Conservation (phyloP, 2,329 filamentous ascomycete species). For the Phialemoniopsis sp. region DNA sequence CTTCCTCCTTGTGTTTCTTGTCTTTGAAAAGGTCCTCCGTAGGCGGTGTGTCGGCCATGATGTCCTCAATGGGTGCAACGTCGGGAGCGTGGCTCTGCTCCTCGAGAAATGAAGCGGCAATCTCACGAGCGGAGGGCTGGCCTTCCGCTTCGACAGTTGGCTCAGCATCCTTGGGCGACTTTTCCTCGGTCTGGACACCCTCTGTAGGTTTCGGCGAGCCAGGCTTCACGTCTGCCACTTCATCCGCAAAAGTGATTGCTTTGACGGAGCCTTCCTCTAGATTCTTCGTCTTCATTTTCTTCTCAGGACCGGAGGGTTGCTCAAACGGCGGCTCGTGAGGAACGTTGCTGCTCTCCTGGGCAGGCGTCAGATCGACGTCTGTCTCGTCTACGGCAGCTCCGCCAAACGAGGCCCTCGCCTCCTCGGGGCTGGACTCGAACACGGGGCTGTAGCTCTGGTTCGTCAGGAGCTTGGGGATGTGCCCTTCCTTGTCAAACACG, state of each 20-base stretch:
- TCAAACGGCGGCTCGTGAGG: constrained; percentile 31
- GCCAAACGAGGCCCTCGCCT: not conserved
- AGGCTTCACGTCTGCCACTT: too few relatives aligned
- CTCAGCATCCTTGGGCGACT: too few relatives aligned
- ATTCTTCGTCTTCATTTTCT: too few relatives aligned
- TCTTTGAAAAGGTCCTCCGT: not conserved
- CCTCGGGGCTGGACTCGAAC: constrained; percentile 6
- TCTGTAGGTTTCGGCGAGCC: too few relatives aligned
- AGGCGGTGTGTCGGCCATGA: not conserved
- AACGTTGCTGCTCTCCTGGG: constrained; percentile 25
- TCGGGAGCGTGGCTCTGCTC: not conserved
- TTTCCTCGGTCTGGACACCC: too few relatives aligned
- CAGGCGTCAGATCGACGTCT: constrained; percentile 23
- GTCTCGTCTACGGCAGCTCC: constrained; percentile 2
- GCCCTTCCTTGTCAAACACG: constrained; percentile 19
- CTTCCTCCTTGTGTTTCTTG: constrained; percentile 1
- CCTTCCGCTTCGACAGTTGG: constrained; percentile 16
- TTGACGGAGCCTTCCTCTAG: too few relatives aligned
- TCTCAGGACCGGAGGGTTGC: not conserved
- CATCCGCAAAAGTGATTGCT: too few relatives aligned
- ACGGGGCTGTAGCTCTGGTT: constrained; percentile 13
- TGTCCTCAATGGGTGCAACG: not conserved
- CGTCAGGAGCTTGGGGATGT: constrained; percentile 23
- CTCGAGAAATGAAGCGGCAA: constrained; percentile 13
- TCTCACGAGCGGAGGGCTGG: constrained; percentile 16